Conservation (phyloP, 441 rosid genomes). For the Flueggea neowawraea region DNA sequence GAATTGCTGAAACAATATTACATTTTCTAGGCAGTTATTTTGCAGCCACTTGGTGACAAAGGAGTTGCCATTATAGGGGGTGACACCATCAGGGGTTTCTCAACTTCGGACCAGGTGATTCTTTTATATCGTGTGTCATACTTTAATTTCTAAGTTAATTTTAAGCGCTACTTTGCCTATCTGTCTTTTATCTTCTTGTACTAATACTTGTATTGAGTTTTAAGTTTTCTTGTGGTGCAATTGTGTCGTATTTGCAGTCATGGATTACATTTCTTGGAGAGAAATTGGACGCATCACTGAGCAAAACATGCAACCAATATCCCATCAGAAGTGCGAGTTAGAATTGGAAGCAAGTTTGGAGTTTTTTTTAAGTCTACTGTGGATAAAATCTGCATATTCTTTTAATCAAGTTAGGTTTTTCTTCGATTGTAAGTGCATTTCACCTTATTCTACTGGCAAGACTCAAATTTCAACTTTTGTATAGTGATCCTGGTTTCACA, state of each 20-base stretch:
- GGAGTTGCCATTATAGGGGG: slow-evolving; percentile 77
- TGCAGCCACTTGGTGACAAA: slow-evolving; percentile 83
- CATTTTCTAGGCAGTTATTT: slow-evolving; percentile 66
- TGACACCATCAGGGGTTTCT: slow-evolving; percentile 81
- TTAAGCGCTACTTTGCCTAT: background rate
- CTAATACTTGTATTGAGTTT: slow-evolving; percentile 1
- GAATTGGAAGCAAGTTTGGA: background rate
- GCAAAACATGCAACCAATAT: slow-evolving; percentile 31
- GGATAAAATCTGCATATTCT: no score
- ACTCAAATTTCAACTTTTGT: no score
- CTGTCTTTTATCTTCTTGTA: background rate
- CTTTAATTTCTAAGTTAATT: background rate
- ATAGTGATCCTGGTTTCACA: no score
- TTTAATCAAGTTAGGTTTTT: no score
- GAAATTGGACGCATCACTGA: slow-evolving; percentile 71
- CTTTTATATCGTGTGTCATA: no score
- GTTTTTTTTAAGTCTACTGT: no score
- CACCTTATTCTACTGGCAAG: no score
- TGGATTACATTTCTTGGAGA: slow-evolving; percentile 82
- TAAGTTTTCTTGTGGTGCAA: background rate
- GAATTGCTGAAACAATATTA: slow-evolving; percentile 11
- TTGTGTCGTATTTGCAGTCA: slow-evolving; percentile 33
- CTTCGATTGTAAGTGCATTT: no score
- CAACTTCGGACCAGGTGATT: slow-evolving; percentile 77
- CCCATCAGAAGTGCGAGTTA: slow-evolving; percentile 28